A percentile compares a stretch with the other conserved stretches of the same genome.
phyloP scores from a whole-genome alignment of 768 basidiomycete species.

The Leccinum pellstonianum region DNA sequence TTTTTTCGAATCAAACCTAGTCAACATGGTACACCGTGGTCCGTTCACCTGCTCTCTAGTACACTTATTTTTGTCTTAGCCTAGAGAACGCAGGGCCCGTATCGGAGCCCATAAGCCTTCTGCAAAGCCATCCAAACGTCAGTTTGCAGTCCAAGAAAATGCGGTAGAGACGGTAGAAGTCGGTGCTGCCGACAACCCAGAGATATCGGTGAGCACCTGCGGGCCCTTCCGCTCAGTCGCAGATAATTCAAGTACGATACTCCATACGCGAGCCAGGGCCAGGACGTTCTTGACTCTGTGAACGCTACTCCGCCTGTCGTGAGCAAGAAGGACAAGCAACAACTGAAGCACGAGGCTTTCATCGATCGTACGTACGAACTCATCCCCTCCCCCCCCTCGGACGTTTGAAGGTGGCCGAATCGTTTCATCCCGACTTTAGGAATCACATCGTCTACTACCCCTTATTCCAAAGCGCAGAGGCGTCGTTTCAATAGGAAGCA shows the following conservation, averaged over 20 bases:
- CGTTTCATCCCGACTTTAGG: conserved; percentile 31
- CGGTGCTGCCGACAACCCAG: conserved; percentile 34
- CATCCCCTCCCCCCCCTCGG: background rate
- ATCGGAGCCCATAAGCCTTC: conserved; percentile 50
- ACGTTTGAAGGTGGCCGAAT: background rate
- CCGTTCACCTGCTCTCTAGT: background rate
- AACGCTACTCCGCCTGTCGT: conserved; percentile 26
- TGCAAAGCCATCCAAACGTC: conserved; percentile 46
- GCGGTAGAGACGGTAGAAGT: conserved; percentile 48
- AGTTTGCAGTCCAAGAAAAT: conserved; percentile 50
- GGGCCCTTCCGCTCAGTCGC: background rate
- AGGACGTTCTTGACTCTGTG: conserved; percentile 43
- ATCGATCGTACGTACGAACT: conserved; percentile 50
- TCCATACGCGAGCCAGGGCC: conserved; percentile 33
- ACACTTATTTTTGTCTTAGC: conserved; percentile 27
- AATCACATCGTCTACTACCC: conserved; percentile 47
- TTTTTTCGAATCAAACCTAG: background rate
- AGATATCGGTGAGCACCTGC: conserved; percentile 40
- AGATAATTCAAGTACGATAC: background rate
- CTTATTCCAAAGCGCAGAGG: conserved; percentile 71
- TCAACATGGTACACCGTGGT: conserved; percentile 22
- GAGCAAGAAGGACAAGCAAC: conserved; percentile 68
- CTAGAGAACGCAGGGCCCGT: conserved; percentile 41
- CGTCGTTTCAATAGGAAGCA: conserved; percentile 71
- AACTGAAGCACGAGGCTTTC: conserved; percentile 65